Percentiles rank a stretch among this genome's conserved stretches.
phyloP scores from a whole-genome alignment of 129 eudicot species.

The Chrysanthemum seticuspe region DNA sequence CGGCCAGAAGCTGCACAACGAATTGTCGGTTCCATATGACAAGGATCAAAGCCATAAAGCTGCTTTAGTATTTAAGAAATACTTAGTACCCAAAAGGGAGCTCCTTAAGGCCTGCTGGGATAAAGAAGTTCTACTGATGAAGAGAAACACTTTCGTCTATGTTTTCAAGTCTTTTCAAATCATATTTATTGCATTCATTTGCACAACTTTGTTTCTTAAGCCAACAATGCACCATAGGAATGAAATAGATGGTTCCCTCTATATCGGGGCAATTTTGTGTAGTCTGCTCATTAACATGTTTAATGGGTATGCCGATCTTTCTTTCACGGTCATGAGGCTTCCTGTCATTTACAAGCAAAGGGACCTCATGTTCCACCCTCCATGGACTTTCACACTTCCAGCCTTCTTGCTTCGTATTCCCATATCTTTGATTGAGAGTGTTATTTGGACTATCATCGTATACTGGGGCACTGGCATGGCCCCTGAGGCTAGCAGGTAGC shows the following conservation, averaged over 20 bases:
- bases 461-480: conserved; percentile 76
- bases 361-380: conserved; percentile 77
- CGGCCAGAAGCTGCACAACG: conserved; percentile 54
- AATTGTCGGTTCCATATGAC: conserved; percentile 71
- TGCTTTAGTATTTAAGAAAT: conserved; percentile 53
- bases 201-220: conserved; percentile 70
- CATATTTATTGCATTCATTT: conserved; percentile 49
- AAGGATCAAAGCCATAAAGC: conserved; percentile 56
- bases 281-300: conserved; percentile 67
- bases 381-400: conserved; percentile 83
- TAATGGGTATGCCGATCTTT: conserved; percentile 77
- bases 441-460: conserved; percentile 52
- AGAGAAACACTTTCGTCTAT: conserved; percentile 66
- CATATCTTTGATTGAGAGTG: conserved; percentile 66
- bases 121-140: conserved; percentile 75
- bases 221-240: conserved; percentile 43
- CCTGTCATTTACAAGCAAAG: conserved; percentile 97
- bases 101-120: conserved; percentile 80
- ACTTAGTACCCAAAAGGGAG: conserved; percentile 58
- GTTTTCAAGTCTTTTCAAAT: conserved; percentile 69
- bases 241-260: conserved; percentile 66
- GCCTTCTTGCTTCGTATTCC: conserved; percentile 66
- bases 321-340: conserved; percentile 63
- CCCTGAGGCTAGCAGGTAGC: conserved; percentile 81
- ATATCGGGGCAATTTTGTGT: conserved; percentile 61